Evolutionary conservation across 768 basidiomycete genomes (phyloP), one percentile per base, ranked within the genome.

Genomic region (Xerocomus spinulosus): DNA sequence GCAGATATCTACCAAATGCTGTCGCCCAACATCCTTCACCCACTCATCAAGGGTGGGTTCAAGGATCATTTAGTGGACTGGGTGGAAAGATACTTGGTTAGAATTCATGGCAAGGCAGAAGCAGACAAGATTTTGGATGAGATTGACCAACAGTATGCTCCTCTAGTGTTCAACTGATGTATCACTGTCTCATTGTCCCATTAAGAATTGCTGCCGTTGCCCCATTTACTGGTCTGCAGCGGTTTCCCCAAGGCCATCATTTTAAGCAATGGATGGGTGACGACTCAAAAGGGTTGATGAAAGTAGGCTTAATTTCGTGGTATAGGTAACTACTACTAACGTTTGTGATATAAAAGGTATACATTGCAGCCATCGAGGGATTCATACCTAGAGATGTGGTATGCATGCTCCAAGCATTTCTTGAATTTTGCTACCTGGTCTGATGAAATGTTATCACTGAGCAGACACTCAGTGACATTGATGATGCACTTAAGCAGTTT

Each of bases 221-320:
- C 2, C 30, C 53, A 1, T 70, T 67, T 42, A 43, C 67, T 1
- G 64, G 61, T 1, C 51, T 68, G 1, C 51, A 54, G 8, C 50
- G 56, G 0, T 71, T 72, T 45, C 61, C 58, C 8, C 49, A 68
- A 30, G 68, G 69, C 2, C 48, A 48, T 0, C 44, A 54, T 2
- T 70, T 70, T 39, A 65, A 64, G 18, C 68, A 70, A 37, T 71
- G 70, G 70, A 71, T 67, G 0, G 68, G 67, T 2, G 58, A 70
- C 41, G 66, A 72, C 37, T 72, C 67, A 3, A 72, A 70, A 24
- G 68, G 59, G 0, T 51, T 70, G 5, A 70, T 70, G 68, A 70
- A 70, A 61, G 68, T 68, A 9, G n/a, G n/a, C n/a, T n/a, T n/a
- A n/a, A n/a, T n/a, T n/a, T n/a, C n/a, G n/a, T n/a, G n/a, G n/a